These are phyloP conservation scores for Blepharisma japonicum DNA, from an alignment of 73 alveolate species.

Conservation along the genomic window DNA sequence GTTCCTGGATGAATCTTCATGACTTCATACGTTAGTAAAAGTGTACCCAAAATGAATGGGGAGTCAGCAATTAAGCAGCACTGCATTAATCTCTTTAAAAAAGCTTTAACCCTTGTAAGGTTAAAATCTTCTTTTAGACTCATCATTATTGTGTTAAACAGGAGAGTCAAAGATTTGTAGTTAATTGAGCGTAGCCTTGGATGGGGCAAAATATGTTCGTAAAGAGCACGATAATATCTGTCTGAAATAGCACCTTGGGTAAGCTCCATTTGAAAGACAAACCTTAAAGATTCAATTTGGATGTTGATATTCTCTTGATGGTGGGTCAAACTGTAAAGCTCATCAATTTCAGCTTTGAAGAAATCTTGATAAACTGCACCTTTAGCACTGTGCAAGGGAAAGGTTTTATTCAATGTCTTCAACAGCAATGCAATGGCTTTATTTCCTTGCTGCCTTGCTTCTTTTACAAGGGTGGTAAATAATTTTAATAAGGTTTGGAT, in stretches of 20 bases:
- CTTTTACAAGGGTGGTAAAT: not conserved
- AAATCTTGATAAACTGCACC: constrained; percentile 40
- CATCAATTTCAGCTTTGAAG: constrained; percentile 66
- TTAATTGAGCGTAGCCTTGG: constrained; percentile 31
- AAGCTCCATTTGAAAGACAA: constrained; percentile 67
- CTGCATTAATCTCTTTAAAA: constrained; percentile 79
- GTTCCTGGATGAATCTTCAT: constrained; percentile 31
- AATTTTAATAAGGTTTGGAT: constrained; percentile 4
- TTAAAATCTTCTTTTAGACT: constrained; percentile 71
- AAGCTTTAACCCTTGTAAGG: constrained; percentile 71
- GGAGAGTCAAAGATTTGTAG: constrained; percentile 50
- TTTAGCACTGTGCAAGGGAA: constrained; percentile 40
- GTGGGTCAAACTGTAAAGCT: constrained; percentile 71
- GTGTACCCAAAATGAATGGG: constrained; percentile 72
- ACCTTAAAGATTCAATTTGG: constrained; percentile 68
- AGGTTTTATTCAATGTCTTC: constrained; percentile 12
- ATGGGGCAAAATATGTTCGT: constrained; percentile 51
- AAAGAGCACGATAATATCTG: constrained; percentile 83
- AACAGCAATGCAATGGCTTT: not conserved
- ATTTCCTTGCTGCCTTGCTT: constrained; percentile 15
- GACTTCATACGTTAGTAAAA: constrained; percentile 72
- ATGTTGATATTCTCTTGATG: constrained; percentile 61
- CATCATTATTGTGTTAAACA: constrained; percentile 61
- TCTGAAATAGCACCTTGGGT: constrained; percentile 67
- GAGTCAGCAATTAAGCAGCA: constrained; percentile 72